phyloP scores from a whole-genome alignment of 352 stramenopile genomes.

The Globisporangium heterothallicum region DNA sequence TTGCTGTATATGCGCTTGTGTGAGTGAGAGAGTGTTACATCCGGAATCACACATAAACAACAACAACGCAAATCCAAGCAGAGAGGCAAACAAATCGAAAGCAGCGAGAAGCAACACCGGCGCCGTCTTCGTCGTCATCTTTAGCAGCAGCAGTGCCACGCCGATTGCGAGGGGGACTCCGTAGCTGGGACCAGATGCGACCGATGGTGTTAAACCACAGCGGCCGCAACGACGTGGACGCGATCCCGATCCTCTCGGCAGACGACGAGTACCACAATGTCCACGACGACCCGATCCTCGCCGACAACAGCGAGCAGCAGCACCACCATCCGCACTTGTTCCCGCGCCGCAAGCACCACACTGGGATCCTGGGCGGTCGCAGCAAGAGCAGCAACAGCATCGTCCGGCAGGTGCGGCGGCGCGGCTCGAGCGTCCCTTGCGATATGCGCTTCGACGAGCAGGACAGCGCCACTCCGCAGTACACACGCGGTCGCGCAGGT shows the following conservation, averaged over 20 bases:
- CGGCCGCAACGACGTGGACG: constrained; percentile 5
- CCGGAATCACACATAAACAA: no score
- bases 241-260: constrained; percentile 21
- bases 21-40: no score
- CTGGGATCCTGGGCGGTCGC: background rate
- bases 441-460: background rate
- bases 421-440: constrained; percentile 12
- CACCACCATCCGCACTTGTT: background rate
- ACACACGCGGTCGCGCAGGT: background rate
- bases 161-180: no score
- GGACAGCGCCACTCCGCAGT: background rate
- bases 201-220: constrained; percentile 6
- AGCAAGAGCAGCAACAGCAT: constrained; percentile 2
- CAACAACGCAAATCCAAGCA: no score
- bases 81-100: no score
- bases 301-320: background rate
- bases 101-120: no score
- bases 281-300: background rate
- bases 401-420: constrained; percentile 2
- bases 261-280: constrained; percentile 14
- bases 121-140: no score
- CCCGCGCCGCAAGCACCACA: constrained; percentile 11
- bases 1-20: no score
- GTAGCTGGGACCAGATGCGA: no score
- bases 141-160: no score